These are phyloP conservation scores for Eucalyptus polybractea DNA, from an alignment of 345 rosid species.

Conservation along the genomic window DNA sequence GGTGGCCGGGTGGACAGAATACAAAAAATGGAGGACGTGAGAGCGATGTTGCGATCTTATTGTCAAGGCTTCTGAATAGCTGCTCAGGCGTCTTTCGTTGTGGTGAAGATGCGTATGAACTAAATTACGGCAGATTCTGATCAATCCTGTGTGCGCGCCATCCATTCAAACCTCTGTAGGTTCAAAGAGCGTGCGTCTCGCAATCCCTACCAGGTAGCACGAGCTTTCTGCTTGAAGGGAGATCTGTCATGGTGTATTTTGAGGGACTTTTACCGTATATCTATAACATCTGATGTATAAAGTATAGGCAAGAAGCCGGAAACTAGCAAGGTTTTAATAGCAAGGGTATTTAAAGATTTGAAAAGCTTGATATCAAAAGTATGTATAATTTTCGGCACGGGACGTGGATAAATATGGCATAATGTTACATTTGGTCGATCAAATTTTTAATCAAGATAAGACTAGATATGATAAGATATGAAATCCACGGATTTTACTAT, in stretches of 20 bases:
- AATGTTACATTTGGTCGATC: no score
- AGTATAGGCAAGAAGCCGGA: not conserved
- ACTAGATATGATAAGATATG: fast-evolving
- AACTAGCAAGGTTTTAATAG: not conserved
- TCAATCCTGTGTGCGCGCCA: not conserved
- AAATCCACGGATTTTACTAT: no score
- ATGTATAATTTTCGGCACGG: not conserved
- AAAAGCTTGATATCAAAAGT: not conserved
- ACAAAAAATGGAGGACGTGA: not conserved
- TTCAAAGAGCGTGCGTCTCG: not conserved
- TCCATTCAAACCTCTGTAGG: not conserved
- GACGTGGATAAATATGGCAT: not conserved
- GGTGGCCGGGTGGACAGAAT: not conserved
- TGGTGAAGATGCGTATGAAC: not conserved
- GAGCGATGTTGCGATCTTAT: not conserved
- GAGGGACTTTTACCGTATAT: not conserved
- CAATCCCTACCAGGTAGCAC: not conserved
- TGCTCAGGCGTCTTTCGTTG: not conserved
- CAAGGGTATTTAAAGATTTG: not conserved
- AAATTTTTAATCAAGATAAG: no score
- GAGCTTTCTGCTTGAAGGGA: not conserved
- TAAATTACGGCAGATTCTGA: not conserved
- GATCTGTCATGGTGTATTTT: not conserved
- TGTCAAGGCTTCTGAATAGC: not conserved
- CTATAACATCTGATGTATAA: not conserved